Conservation (phyloP, 2,329 filamentous ascomycete species). For the Trichoderma gracile region DNA sequence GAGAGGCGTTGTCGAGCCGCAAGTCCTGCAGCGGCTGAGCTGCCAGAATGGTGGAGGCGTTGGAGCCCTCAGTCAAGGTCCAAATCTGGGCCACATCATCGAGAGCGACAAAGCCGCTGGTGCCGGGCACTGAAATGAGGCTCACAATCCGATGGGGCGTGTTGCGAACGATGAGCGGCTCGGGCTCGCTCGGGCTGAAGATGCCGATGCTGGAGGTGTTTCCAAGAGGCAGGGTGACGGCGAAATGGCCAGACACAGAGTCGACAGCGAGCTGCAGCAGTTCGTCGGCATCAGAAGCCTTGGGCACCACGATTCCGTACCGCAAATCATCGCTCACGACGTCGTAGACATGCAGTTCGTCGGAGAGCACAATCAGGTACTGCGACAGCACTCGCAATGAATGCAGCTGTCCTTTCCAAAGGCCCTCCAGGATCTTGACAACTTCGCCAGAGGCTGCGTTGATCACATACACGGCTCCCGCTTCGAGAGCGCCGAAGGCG, state of each 20-base stretch:
- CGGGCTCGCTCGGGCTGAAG: slow-evolving; percentile 62
- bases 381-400: slow-evolving; percentile 71
- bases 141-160: slow-evolving; percentile 63
- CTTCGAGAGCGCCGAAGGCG: slow-evolving; percentile 55
- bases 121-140: slow-evolving; percentile 62
- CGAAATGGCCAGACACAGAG: slow-evolving; percentile 62
- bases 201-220: slow-evolving; percentile 61
- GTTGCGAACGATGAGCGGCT: slow-evolving; percentile 59
- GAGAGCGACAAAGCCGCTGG: slow-evolving; percentile 72
- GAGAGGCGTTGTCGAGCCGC: slow-evolving; percentile 46
- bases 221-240: slow-evolving; percentile 55
- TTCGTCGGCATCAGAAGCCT: slow-evolving; percentile 42
- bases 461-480: slow-evolving; percentile 71
- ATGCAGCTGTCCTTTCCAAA: slow-evolving; percentile 66
- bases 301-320: slow-evolving; percentile 62
- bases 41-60: slow-evolving; percentile 53
- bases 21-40: slow-evolving; percentile 59
- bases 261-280: slow-evolving; percentile 73
- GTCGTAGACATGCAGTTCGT: slow-evolving; percentile 77
- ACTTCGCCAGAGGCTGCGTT: slow-evolving; percentile 69
- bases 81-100: slow-evolving; percentile 76
- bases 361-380: slow-evolving; percentile 73
- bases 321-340: slow-evolving; percentile 74
- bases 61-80: slow-evolving; percentile 60
- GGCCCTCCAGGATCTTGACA: slow-evolving; percentile 64